These are phyloP conservation scores for Favolaschia claudopus DNA, from an alignment of 768 basidiomycete species.

Conservation along the genomic window DNA sequence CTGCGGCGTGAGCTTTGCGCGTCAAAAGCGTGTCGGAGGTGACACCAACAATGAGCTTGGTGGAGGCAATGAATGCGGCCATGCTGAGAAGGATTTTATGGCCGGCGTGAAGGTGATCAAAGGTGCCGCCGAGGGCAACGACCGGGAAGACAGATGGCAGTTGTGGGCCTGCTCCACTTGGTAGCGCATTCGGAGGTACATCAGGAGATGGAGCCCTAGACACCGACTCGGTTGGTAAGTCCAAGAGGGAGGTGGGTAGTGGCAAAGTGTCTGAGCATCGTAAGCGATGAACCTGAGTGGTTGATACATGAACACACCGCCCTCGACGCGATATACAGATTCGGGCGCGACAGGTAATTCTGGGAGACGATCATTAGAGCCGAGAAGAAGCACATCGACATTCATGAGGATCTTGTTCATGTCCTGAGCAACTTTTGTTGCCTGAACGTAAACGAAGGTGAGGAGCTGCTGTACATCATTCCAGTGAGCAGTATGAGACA, in stretches of 20 bases:
- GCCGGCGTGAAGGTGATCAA: slow-evolving; percentile 96
- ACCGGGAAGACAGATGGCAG: slow-evolving; percentile 59
- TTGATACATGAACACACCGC: slow-evolving; percentile 43
- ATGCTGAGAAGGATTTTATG: slow-evolving; percentile 97
- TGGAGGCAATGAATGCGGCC: slow-evolving; percentile 80
- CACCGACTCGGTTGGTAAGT: slow-evolving; percentile 17
- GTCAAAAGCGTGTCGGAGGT: slow-evolving; percentile 77
- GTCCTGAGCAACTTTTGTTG: slow-evolving; percentile 76
- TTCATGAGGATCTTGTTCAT: slow-evolving; percentile 75
- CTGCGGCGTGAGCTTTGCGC: slow-evolving; percentile 73
- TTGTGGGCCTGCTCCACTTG: slow-evolving; percentile 34
- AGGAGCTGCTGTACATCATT: slow-evolving; percentile 76
- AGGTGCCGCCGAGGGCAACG: slow-evolving; percentile 92
- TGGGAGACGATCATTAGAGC: slow-evolving; percentile 53
- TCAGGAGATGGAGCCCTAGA: neutral
- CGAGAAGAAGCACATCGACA: slow-evolving; percentile 78
- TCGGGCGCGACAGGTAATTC: slow-evolving; percentile 53
- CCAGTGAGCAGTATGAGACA: slow-evolving; percentile 63
- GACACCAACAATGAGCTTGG: slow-evolving; percentile 90
- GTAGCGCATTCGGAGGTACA: slow-evolving; percentile 47
- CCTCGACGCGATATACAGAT: slow-evolving; percentile 57
- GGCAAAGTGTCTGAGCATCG: slow-evolving; percentile 44
- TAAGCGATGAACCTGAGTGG: slow-evolving; percentile 15
- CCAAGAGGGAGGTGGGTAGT: slow-evolving; percentile 53
- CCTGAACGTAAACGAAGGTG: slow-evolving; percentile 85